Evolutionary conservation across 176 grass and related monocot genomes (phyloP).

Genomic region (Eremochloa ophiuroides): DNA sequence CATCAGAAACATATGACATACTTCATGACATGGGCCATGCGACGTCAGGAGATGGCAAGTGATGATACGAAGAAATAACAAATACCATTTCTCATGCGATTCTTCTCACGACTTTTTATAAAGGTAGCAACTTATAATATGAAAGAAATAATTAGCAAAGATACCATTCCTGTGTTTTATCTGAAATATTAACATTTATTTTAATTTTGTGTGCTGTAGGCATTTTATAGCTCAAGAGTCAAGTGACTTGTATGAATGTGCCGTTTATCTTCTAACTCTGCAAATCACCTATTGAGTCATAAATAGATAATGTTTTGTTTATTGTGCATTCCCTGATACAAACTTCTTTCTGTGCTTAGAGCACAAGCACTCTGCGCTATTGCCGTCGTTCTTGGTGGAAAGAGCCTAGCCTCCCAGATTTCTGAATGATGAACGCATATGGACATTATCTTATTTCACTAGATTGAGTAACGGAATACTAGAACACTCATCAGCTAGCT

Average conservation of each 20-base stretch:
- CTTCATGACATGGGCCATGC: no score
- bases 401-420: conserved; percentile 95
- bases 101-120: conserved; percentile 95
- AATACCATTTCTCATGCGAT: conserved; percentile 73
- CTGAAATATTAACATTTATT: conserved; percentile 1
- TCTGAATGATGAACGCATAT: no score
- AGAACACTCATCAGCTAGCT: no score
- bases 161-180: background rate
- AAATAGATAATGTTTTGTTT: conserved; percentile 15
- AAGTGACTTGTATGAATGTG: conserved; percentile 45
- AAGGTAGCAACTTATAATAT: conserved; percentile 55
- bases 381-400: conserved; percentile 88
- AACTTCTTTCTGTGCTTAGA: conserved; percentile 29
- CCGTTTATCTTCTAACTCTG: conserved; percentile 5
- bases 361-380: conserved; percentile 95
- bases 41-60: no score
- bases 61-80: conserved; percentile 85
- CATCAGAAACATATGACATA: no score
- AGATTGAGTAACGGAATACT: no score
- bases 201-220: conserved; percentile 46
- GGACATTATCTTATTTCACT: no score
- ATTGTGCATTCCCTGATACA: background rate
- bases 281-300: background rate
- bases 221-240: conserved; percentile 98
- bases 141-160: background rate